Percentiles rank a stretch among this genome's conserved stretches.
Evolutionary conservation across 768 basidiomycete species (phyloP).

Genomic region (Gautieria morchelliformis): DNA sequence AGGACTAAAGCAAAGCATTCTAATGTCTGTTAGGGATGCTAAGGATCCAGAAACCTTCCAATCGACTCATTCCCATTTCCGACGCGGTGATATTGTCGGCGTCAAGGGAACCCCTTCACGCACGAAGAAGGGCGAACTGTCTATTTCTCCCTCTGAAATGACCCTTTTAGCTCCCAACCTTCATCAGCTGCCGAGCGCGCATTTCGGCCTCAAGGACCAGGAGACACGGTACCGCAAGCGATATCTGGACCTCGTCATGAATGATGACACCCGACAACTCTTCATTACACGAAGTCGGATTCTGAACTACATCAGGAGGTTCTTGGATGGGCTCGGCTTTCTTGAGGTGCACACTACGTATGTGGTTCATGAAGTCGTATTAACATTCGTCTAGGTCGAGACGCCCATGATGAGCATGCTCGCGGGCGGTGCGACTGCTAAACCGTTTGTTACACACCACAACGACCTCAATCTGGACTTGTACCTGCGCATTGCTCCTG

Average conservation of each 20-base stretch:
- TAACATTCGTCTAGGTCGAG: conserved; percentile 47
- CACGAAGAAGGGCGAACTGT: conserved; percentile 93
- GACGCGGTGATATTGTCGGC: conserved; percentile 93
- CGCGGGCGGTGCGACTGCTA: conserved; percentile 96
- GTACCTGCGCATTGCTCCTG: conserved; percentile 94
- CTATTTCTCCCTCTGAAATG: conserved; percentile 73
- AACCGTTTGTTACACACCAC: conserved; percentile 98
- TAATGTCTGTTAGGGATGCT: conserved; percentile 41
- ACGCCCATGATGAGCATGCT: conserved; percentile 96
- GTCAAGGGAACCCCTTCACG: conserved; percentile 83
- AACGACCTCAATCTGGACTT: conserved; percentile 96
- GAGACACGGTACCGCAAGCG: conserved; percentile 98
- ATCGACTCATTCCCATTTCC: conserved; percentile 74
- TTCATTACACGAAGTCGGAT: conserved; percentile 86
- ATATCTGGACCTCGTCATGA: conserved; percentile 96
- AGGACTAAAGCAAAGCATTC: neutral
- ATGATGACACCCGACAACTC: conserved; percentile 77
- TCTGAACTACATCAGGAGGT: conserved; percentile 88
- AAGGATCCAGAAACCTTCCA: conserved; percentile 55
- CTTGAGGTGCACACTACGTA: conserved; percentile 45
- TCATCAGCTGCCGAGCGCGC: conserved; percentile 87
- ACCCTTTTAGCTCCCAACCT: conserved; percentile 90
- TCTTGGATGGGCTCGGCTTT: conserved; percentile 85
- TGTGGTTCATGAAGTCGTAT: neutral
- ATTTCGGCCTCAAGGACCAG: conserved; percentile 94